A percentile compares a stretch with the other conserved stretches of the same genome.
phyloP scores from a whole-genome alignment of 352 stramenopile genomes.

The Elongisporangium undulatum region DNA sequence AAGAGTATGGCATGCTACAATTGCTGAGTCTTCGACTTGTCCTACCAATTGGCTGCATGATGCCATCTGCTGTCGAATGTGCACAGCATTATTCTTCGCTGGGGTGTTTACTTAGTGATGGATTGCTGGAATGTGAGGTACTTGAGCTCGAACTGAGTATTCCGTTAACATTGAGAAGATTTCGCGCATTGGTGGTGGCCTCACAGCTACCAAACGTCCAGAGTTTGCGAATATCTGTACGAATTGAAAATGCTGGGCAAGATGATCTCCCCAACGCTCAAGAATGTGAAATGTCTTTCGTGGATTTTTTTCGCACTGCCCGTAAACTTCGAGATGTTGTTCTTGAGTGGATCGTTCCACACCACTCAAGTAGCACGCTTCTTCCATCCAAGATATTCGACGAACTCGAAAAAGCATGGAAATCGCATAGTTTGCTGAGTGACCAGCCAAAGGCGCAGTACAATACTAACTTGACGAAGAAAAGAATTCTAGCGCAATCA shows the following conservation, averaged over 20 bases:
- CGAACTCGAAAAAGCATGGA: not conserved
- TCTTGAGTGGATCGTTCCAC: not conserved
- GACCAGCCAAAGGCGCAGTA: no score
- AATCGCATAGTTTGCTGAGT: not conserved
- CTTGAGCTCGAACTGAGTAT: constrained; percentile 27
- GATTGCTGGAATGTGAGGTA: constrained; percentile 36
- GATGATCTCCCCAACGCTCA: not conserved
- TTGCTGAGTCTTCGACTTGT: constrained; percentile 9
- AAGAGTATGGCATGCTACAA: constrained; percentile 18
- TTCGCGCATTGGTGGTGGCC: constrained; percentile 13
- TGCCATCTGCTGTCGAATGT: constrained; percentile 1
- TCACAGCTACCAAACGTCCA: constrained; percentile 12
- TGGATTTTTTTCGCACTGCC: not conserved
- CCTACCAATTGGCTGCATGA: constrained; percentile 3
- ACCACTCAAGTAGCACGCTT: no score
- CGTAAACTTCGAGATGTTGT: not conserved
- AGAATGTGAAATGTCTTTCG: not conserved
- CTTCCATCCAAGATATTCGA: not conserved
- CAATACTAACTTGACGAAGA: no score
- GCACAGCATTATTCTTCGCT: constrained; percentile 4
- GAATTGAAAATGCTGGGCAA: not conserved
- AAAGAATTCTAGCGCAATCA: no score
- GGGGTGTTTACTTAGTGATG: constrained; percentile 30
- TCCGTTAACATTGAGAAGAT: constrained; percentile 12
- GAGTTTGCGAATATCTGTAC: constrained; percentile 16